phyloP scores from a whole-genome alignment of 2,329 filamentous ascomycete species.

The Shiraia bambusicola region DNA sequence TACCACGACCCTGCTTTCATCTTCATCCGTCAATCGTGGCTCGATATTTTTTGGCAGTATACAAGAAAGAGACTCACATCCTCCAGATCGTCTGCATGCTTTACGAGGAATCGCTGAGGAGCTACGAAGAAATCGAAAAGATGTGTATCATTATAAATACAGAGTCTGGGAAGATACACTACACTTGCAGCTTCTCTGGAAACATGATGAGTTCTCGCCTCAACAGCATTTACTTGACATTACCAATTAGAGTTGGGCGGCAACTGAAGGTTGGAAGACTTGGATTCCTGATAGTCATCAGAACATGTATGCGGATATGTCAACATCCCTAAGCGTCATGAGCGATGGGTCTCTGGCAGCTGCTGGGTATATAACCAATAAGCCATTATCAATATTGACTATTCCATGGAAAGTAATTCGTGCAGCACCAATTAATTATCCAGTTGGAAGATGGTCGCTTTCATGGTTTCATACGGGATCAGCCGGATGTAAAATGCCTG shows the following conservation, averaged over 20 bases:
- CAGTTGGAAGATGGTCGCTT: too few relatives aligned
- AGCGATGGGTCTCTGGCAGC: background rate
- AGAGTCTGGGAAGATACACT: constrained; percentile 2
- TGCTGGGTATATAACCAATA: background rate
- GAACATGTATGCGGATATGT: too few relatives aligned
- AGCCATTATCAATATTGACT: background rate
- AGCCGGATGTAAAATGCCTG: too few relatives aligned
- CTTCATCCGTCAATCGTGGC: background rate
- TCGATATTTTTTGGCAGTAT: background rate
- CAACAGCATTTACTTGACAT: background rate
- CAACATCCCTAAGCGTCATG: too few relatives aligned
- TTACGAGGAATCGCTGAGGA: constrained; percentile 1
- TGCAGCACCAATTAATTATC: too few relatives aligned
- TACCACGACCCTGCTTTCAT: too few relatives aligned
- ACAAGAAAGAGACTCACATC: background rate
- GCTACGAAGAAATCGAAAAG: background rate
- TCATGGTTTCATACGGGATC: too few relatives aligned
- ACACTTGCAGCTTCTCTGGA: constrained; percentile 2
- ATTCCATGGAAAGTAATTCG: too few relatives aligned
- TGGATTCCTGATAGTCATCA: background rate
- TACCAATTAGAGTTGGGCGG: constrained; percentile 4
- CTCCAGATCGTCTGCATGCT: constrained; percentile 1
- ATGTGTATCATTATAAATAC: background rate
- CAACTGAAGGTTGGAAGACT: background rate
- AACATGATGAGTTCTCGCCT: too few relatives aligned